Percentiles rank a stretch among this genome's conserved stretches.
Conservation (phyloP, 2,329 filamentous ascomycete genomes). For the Aspergillus sp. region DNA sequence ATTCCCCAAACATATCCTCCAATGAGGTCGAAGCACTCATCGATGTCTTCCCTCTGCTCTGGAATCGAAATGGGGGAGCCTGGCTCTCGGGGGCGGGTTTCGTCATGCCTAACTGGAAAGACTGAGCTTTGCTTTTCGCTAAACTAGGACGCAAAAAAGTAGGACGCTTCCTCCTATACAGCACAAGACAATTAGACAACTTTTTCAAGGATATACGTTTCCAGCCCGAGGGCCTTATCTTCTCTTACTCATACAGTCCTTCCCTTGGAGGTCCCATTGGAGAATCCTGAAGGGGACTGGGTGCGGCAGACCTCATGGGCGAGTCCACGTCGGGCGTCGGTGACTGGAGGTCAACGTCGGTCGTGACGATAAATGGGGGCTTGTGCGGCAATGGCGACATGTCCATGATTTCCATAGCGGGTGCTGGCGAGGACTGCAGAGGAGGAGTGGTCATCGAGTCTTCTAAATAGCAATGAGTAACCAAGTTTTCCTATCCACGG, state of each 20-base stretch:
- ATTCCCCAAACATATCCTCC: slow-evolving; percentile 75
- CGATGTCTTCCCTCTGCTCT: slow-evolving; percentile 49
- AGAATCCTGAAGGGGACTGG: slow-evolving; percentile 38
- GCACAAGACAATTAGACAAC: slow-evolving; percentile 14
- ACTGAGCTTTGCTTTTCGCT: slow-evolving; percentile 68
- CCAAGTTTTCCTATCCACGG: neutral
- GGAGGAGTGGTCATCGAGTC: slow-evolving; percentile 80
- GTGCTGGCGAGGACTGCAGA: slow-evolving; percentile 72
- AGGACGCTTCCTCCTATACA: slow-evolving; percentile 59
- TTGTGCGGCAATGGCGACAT: slow-evolving; percentile 92
- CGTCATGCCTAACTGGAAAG: slow-evolving; percentile 60
- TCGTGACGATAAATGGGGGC: slow-evolving; percentile 56
- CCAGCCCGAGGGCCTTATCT: neutral
- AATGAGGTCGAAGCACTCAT: slow-evolving; percentile 62
- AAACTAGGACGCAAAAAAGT: slow-evolving; percentile 70
- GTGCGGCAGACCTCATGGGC: slow-evolving; percentile 26
- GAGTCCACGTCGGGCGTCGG: slow-evolving; percentile 60
- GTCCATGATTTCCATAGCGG: slow-evolving; percentile 76
- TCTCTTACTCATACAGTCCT: slow-evolving; percentile 31
- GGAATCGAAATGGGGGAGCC: slow-evolving; percentile 72
- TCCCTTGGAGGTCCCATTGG: slow-evolving; percentile 29
- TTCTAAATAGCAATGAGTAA: slow-evolving; percentile 39
- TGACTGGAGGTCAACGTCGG: slow-evolving; percentile 64
- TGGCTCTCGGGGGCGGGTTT: slow-evolving; percentile 60
- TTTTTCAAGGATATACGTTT: neutral